Evolutionary conservation across 352 stramenopile genomes (phyloP).

Genomic region (Thraustochytrium sp.): DNA sequence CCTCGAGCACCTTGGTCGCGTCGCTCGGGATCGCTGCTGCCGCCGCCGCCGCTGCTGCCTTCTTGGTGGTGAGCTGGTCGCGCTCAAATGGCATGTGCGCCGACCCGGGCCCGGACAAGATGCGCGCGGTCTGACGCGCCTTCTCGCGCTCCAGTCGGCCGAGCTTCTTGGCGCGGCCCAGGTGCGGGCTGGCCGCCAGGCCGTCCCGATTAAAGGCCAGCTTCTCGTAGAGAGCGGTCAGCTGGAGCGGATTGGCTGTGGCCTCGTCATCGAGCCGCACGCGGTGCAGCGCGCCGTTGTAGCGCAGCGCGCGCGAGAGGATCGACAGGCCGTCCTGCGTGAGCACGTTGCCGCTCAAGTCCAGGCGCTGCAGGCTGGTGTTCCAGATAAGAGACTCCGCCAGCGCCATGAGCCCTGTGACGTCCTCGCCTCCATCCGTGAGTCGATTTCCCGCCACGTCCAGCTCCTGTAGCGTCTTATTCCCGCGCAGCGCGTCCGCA

Average conservation of each 20-base stretch:
- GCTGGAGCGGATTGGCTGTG: neutral
- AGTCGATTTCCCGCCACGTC: neutral
- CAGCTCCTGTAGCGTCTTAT: neutral
- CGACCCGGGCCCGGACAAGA: neutral
- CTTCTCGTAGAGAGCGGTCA: neutral
- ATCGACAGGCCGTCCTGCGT: neutral
- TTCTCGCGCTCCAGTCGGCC: neutral
- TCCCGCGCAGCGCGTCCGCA: neutral
- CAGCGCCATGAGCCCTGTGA: neutral
- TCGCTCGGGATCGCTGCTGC: neutral
- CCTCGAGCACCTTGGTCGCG: neutral
- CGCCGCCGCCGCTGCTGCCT: neutral
- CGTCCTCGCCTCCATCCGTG: neutral
- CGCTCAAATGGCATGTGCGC: neutral
- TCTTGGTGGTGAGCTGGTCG: neutral
- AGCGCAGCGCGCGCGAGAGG: neutral
- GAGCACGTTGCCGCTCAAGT: neutral
- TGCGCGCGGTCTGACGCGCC: neutral
- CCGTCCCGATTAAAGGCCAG: neutral
- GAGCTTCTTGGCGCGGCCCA: slow-evolving; percentile 9
- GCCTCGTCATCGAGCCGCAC: neutral
- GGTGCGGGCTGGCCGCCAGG: neutral
- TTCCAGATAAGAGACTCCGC: slow-evolving; percentile 36
- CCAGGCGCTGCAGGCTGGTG: neutral
- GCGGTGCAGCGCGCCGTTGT: neutral